Evolutionary conservation across 768 basidiomycete genomes (phyloP).

Genomic region (Hygrocybe punicea): DNA sequence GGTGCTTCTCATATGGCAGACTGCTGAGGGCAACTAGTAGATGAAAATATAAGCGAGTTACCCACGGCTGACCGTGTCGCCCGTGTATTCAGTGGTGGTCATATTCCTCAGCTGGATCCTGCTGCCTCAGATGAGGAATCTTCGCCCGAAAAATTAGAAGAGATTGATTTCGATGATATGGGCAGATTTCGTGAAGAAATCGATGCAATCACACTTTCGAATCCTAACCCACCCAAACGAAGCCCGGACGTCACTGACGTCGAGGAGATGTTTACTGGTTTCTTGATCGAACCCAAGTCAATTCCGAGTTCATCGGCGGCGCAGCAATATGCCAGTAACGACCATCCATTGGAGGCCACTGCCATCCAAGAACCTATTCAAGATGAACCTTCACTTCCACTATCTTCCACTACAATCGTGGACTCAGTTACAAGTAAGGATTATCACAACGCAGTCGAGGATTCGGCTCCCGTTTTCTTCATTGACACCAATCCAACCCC

Average conservation of each 20-base stretch:
- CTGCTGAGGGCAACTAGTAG: slow-evolving; percentile 31
- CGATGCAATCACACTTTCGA: slow-evolving; percentile 24
- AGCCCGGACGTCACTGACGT: slow-evolving; percentile 16
- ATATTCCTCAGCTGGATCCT: slow-evolving; percentile 16
- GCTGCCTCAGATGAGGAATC: slow-evolving; percentile 26
- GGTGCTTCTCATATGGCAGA: slow-evolving; percentile 1
- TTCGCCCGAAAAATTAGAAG: slow-evolving; percentile 44
- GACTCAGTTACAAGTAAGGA: background rate
- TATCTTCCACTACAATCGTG: background rate
- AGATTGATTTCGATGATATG: slow-evolving; percentile 66
- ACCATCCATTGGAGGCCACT: background rate
- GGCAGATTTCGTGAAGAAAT: slow-evolving; percentile 44
- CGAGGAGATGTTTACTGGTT: slow-evolving; percentile 40
- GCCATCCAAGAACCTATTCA: too few species aligned
- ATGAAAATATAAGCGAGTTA: slow-evolving; percentile 50
- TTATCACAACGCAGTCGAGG: background rate
- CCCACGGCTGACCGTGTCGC: slow-evolving; percentile 71
- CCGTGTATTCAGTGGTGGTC: slow-evolving; percentile 50
- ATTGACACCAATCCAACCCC: slow-evolving; percentile 9
- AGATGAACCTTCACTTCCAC: too few species aligned
- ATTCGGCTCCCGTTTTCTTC: slow-evolving; percentile 33
- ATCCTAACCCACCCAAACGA: slow-evolving; percentile 8
- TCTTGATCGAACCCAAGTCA: slow-evolving; percentile 31
- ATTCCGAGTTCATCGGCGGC: background rate
- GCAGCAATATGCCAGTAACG: background rate